Conservation (phyloP, 2,329 filamentous ascomycete species). For the Xylariaceae sp. region DNA sequence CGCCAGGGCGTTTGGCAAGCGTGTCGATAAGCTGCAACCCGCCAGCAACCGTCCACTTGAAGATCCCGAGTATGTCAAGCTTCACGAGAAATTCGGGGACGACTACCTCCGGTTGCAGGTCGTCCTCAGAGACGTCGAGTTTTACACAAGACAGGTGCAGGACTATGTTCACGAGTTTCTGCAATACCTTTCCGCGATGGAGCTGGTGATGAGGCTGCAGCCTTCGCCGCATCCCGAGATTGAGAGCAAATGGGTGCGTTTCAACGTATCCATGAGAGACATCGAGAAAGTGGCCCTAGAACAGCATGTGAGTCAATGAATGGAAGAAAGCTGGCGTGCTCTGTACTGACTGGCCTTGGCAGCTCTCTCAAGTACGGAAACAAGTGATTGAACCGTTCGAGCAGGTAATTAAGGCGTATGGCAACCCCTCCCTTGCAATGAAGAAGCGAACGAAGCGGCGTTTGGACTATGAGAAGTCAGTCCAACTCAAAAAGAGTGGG, state of each 20-base stretch:
- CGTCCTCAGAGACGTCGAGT: slow-evolving; percentile 87
- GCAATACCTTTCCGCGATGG: slow-evolving; percentile 72
- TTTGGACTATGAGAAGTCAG: slow-evolving; percentile 76
- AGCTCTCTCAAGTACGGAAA: slow-evolving; percentile 62
- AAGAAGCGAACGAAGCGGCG: slow-evolving; percentile 92
- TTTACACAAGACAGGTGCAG: slow-evolving; percentile 75
- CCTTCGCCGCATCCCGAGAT: slow-evolving; percentile 73
- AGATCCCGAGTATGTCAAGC: slow-evolving; percentile 71
- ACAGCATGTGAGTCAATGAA: slow-evolving; percentile 69
- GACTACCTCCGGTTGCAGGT: slow-evolving; percentile 91
- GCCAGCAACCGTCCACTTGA: slow-evolving; percentile 55
- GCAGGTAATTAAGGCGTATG: slow-evolving; percentile 69
- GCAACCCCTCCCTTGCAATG: slow-evolving; percentile 80
- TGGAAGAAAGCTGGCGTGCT: too few relatives aligned
- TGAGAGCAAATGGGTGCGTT: slow-evolving; percentile 90
- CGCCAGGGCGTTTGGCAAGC: slow-evolving; percentile 82
- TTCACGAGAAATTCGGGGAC: slow-evolving; percentile 82
- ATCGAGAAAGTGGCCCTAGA: slow-evolving; percentile 76
- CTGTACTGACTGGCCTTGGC: too few relatives aligned
- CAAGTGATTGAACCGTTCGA: slow-evolving; percentile 81
- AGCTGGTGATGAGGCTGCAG: slow-evolving; percentile 67
- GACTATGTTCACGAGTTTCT: slow-evolving; percentile 76
- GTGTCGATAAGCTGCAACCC: slow-evolving; percentile 75
- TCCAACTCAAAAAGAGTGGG: slow-evolving; percentile 67
- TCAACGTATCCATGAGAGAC: slow-evolving; percentile 80